Percentiles rank a stretch among this genome's conserved stretches.
These are phyloP conservation scores for Abrus pulchellus DNA, from an alignment of 306 rosid genomes.

Conservation along the genomic window DNA sequence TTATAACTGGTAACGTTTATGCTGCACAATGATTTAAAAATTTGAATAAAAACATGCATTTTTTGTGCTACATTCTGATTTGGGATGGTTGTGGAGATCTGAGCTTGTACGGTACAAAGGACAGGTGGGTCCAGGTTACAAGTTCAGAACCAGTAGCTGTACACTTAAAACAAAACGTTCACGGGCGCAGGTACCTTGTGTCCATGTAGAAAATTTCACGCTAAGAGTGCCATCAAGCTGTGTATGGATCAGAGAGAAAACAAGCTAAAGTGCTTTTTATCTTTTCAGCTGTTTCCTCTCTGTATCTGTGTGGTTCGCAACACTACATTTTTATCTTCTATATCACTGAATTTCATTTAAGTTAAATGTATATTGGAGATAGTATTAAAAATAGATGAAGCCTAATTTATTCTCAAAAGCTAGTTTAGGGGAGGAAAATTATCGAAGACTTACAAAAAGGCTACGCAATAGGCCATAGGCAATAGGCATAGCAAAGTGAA, in stretches of 20 bases:
- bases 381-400: no score
- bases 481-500: conserved; percentile 29
- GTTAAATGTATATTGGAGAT: background rate
- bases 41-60: no score
- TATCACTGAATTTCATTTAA: conserved; percentile 5
- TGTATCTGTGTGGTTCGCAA: background rate
- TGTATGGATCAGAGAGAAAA: conserved; percentile 19
- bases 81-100: background rate
- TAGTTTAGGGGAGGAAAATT: no score
- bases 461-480: background rate
- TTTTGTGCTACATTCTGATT: background rate
- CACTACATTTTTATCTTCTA: background rate
- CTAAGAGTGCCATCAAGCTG: background rate
- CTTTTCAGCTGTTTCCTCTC: conserved; percentile 29
- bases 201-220: conserved; percentile 27
- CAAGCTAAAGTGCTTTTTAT: conserved; percentile 25
- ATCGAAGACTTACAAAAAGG: background rate
- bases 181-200: conserved; percentile 27
- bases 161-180: background rate
- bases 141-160: background rate
- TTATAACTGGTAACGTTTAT: no score
- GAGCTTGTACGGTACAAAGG: background rate
- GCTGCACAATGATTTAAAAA: no score
- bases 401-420: no score
- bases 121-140: conserved; percentile 21